Evolutionary conservation across 257 asterid genomes (phyloP).

Genomic region (Rubia yunnanensis): DNA sequence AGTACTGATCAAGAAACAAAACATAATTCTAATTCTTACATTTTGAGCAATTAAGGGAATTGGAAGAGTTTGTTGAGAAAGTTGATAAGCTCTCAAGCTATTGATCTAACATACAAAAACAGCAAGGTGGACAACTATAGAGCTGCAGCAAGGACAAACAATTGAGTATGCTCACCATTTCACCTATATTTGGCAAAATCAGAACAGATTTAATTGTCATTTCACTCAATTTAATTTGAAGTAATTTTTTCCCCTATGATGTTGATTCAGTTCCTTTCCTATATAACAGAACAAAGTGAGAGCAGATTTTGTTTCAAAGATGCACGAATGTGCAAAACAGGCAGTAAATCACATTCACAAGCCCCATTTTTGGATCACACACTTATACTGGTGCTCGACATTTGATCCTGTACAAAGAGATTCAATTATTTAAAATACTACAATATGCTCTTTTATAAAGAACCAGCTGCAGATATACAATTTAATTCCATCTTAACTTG

Average conservation of each 20-base stretch:
- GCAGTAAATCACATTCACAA: not conserved
- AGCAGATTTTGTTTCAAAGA: not conserved
- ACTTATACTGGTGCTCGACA: not conserved
- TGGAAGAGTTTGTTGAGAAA: not conserved
- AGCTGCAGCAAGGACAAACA: not conserved
- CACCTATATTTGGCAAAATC: not conserved
- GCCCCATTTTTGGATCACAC: not conserved
- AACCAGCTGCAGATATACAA: not conserved
- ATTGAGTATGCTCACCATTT: not conserved
- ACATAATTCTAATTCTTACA: not conserved
- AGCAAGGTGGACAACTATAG: not conserved
- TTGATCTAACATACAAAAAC: not conserved
- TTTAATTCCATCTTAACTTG: not conserved
- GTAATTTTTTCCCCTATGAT: not conserved
- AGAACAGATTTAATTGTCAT: not conserved
- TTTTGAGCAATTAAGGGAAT: not conserved
- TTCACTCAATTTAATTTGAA: not conserved
- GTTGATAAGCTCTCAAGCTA: not conserved
- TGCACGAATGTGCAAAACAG: not conserved
- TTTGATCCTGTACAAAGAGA: not conserved
- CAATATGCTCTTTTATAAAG: not conserved
- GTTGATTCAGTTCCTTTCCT: not conserved
- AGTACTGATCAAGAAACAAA: slow-evolving; percentile 1
- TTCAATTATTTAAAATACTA: not conserved
- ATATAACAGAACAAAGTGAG: not conserved